phyloP scores from a whole-genome alignment of 1,139 yeast species.

The Cylindricascospora bacillispora region DNA sequence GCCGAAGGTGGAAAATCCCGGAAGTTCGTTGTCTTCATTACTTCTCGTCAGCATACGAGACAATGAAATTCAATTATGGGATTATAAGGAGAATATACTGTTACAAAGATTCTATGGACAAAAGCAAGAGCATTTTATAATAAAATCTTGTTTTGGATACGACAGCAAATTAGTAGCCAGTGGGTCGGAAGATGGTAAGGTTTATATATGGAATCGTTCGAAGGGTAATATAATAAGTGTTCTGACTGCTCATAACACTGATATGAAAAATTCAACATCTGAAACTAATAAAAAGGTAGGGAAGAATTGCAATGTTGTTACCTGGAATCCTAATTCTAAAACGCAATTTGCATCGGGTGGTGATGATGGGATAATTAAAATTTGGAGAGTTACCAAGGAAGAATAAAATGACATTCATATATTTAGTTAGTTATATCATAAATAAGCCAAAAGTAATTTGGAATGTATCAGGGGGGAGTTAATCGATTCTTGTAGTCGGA shows the following conservation, averaged over 20 bases:
- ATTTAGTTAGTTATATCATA: no score
- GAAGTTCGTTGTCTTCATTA: slow-evolving; percentile 17
- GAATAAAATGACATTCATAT: no score
- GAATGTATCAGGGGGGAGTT: neutral
- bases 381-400: slow-evolving; percentile 42
- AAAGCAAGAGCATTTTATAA: slow-evolving; percentile 53
- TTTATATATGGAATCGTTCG: slow-evolving; percentile 70
- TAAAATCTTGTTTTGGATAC: slow-evolving; percentile 68
- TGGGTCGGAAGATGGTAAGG: slow-evolving; percentile 74
- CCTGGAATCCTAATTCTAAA: slow-evolving; percentile 51
- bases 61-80: slow-evolving; percentile 75
- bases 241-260: slow-evolving; percentile 42
- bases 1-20: slow-evolving; percentile 17
- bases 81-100: slow-evolving; percentile 36
- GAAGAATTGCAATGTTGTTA: slow-evolving; percentile 34
- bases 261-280: slow-evolving; percentile 4
- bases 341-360: slow-evolving; percentile 71
- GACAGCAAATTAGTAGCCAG: slow-evolving; percentile 60
- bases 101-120: slow-evolving; percentile 60
- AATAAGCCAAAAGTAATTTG: neutral
- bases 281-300: slow-evolving; percentile 11
- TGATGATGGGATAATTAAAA: slow-evolving; percentile 58
- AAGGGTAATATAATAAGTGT: slow-evolving; percentile 59
- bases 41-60: slow-evolving; percentile 58
- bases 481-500: slow-evolving; percentile 4